Conservation (phyloP, 768 basidiomycete genomes). For the Phylloporus sp. region DNA sequence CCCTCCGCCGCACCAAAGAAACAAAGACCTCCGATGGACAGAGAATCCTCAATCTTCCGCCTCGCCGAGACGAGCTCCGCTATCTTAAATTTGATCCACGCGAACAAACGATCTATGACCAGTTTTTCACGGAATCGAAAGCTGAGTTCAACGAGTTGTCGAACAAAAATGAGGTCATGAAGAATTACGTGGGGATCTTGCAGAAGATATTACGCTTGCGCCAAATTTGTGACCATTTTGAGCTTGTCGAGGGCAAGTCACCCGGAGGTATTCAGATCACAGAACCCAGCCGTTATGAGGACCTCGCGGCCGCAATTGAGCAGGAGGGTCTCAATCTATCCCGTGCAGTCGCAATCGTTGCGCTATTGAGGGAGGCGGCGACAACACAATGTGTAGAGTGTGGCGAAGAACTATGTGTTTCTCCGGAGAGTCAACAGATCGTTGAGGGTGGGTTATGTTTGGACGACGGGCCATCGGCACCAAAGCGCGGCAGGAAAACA, state of each 20-base stretch:
- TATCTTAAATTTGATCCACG: conserved; percentile 78
- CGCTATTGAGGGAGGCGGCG: conserved; percentile 80
- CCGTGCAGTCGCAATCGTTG: conserved; percentile 79
- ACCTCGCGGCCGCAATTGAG: conserved; percentile 69
- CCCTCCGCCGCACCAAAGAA: conserved; percentile 95
- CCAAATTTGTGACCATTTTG: conserved; percentile 97
- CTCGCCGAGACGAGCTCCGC: conserved; percentile 84
- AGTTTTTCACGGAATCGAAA: conserved; percentile 86
- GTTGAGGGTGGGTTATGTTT: conserved; percentile 40
- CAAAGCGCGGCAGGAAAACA: conserved; percentile 51
- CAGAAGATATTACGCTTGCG: conserved; percentile 95
- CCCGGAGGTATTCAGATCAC: conserved; percentile 41
- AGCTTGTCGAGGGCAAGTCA: conserved; percentile 76
- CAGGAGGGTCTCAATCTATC: conserved; percentile 72
- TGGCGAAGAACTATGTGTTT: conserved; percentile 63
- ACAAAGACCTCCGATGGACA: conserved; percentile 76
- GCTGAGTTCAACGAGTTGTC: conserved; percentile 87
- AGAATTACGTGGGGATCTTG: conserved; percentile 96
- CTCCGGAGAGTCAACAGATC: conserved; percentile 40
- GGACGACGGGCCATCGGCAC: conserved; percentile 50
- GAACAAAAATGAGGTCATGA: conserved; percentile 90
- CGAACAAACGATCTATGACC: conserved; percentile 84
- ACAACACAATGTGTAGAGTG: conserved; percentile 91
- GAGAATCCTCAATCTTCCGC: conserved; percentile 82
- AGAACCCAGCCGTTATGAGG: conserved; percentile 64